Percentiles rank a stretch among this genome's conserved stretches.
phyloP scores from a whole-genome alignment of 2,329 filamentous ascomycete species.

The Beauveria varroae region DNA sequence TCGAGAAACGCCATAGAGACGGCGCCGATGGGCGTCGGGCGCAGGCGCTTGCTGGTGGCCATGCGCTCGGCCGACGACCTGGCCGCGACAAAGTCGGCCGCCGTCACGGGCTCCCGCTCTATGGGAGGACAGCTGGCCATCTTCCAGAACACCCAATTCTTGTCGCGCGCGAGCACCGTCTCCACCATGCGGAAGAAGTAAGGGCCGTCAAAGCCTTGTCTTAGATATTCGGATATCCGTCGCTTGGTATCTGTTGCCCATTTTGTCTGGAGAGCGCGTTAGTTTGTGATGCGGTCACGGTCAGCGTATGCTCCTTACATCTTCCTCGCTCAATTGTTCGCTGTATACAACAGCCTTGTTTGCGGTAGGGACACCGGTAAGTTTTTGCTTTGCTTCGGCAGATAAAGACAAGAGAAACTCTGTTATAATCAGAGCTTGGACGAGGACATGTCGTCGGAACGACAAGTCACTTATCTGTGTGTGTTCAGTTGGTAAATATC shows the following conservation, averaged over 20 bases:
- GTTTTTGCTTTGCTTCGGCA: conserved; percentile 70
- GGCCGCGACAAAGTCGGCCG: conserved; percentile 61
- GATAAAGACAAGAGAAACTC: conserved; percentile 94
- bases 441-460: conserved; percentile 87
- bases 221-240: conserved; percentile 75
- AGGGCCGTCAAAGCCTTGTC: conserved; percentile 71
- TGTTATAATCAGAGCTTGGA: conserved; percentile 88
- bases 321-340: conserved; percentile 72
- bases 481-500: conserved; percentile 14
- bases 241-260: conserved; percentile 78
- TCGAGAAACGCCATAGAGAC: conserved; percentile 73
- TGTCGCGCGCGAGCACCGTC: conserved; percentile 88
- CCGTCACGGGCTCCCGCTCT: conserved; percentile 62
- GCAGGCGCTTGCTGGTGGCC: conserved; percentile 63
- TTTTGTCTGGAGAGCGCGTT: conserved; percentile 48
- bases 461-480: conserved; percentile 80
- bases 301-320: conserved; percentile 44
- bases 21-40: conserved; percentile 61
- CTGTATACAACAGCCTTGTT: conserved; percentile 86
- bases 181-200: conserved; percentile 97
- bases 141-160: conserved; percentile 99
- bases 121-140: conserved; percentile 88
- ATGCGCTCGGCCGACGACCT: conserved; percentile 57
- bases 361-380: conserved; percentile 54
- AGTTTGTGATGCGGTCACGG: background rate